phyloP scores from a whole-genome alignment of 345 rosid species.

The Populus euphratica region DNA sequence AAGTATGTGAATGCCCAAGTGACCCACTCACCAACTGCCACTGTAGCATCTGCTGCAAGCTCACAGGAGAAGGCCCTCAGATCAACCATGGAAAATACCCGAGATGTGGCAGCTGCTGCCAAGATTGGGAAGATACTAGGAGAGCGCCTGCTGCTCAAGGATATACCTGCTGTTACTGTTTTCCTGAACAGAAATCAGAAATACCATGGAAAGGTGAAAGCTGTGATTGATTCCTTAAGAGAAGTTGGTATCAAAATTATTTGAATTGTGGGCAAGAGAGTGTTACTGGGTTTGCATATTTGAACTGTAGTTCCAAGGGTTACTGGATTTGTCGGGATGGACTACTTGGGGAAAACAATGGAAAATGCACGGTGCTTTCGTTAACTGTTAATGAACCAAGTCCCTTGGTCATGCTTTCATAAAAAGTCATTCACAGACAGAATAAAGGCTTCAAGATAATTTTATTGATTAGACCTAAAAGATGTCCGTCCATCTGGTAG shows the following conservation, averaged over 20 bases:
- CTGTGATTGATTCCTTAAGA: constrained; percentile 69
- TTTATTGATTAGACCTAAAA: too few species aligned
- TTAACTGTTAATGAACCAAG: not conserved
- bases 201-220: constrained; percentile 89
- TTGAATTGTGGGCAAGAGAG: constrained; percentile 5
- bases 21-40: constrained; percentile 73
- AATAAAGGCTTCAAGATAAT: too few species aligned
- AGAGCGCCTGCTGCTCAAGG: constrained; percentile 61
- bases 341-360: not conserved
- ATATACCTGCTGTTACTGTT: constrained; percentile 67
- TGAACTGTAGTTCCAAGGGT: not conserved
- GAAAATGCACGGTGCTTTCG: not conserved
- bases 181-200: constrained; percentile 64
- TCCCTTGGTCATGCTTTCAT: too few species aligned
- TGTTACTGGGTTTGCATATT: not conserved
- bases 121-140: constrained; percentile 76
- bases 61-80: constrained; percentile 78
- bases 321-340: not conserved
- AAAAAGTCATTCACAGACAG: too few species aligned
- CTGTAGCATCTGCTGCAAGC: constrained; percentile 74
- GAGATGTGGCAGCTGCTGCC: constrained; percentile 87
- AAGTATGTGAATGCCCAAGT: constrained; percentile 75
- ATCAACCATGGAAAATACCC: constrained; percentile 49
- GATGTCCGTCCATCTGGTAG: not conserved
- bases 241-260: constrained; percentile 66